Evolutionary conservation across 345 rosid species (phyloP).

Genomic region (Populus simonii): DNA sequence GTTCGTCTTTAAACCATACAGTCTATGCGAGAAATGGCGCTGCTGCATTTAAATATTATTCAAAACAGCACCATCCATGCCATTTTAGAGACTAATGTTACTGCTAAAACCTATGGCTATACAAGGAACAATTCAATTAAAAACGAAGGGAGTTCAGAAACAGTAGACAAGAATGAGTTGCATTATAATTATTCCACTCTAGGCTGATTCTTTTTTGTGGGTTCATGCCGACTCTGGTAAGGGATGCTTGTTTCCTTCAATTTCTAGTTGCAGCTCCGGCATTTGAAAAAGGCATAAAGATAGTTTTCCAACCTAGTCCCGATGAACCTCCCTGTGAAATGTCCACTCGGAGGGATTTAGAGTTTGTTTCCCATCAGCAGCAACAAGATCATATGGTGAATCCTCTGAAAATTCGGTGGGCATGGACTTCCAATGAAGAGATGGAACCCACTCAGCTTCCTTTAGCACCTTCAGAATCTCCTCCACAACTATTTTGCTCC

Average conservation of each 20-base stretch:
- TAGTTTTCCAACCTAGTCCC: slow-evolving; percentile 45
- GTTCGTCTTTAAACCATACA: too few species aligned
- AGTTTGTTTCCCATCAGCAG: slow-evolving; percentile 70
- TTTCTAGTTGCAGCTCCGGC: neutral
- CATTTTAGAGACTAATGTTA: neutral
- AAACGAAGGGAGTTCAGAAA: neutral
- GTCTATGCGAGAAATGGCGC: too few species aligned
- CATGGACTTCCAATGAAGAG: slow-evolving; percentile 89
- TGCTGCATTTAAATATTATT: too few species aligned
- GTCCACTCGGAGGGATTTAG: slow-evolving; percentile 86
- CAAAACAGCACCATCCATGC: too few species aligned
- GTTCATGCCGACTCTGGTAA: neutral
- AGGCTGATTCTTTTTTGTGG: neutral
- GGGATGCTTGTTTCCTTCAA: neutral
- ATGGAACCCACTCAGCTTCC: slow-evolving; percentile 83
- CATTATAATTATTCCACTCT: neutral
- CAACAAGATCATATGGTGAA: slow-evolving; percentile 71
- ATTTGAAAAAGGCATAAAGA: neutral
- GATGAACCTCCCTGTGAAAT: slow-evolving; percentile 64
- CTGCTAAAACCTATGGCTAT: neutral
- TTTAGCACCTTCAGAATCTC: slow-evolving; percentile 78
- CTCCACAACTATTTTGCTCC: slow-evolving; percentile 77
- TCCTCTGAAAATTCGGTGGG: slow-evolving; percentile 78
- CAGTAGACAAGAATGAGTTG: neutral
- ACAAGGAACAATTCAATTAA: neutral